These are phyloP conservation scores for Aspergillus sp. DNA, from an alignment of 2,329 filamentous ascomycete genomes.

Conservation along the genomic window DNA sequence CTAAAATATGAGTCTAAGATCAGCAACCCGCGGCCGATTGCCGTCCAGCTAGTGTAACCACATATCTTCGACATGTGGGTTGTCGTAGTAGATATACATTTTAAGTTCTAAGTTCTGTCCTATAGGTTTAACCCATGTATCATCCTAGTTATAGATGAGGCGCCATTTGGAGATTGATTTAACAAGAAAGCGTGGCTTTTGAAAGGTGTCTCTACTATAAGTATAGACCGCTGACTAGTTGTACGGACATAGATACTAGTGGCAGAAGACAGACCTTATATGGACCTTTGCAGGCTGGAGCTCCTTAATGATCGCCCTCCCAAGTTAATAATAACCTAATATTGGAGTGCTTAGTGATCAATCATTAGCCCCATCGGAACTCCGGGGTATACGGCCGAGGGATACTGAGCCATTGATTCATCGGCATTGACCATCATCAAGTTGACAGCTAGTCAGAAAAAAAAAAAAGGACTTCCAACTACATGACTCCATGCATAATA, in stretches of 20 bases:
- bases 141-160: too few relatives aligned
- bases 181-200: too few relatives aligned
- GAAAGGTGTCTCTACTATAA: neutral
- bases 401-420: neutral
- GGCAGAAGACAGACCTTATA: neutral
- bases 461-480: neutral
- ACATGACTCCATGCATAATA: neutral
- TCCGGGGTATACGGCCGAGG: neutral
- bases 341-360: conserved; percentile 9
- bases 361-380: conserved; percentile 4
- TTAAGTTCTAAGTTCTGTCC: too few relatives aligned
- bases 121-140: too few relatives aligned
- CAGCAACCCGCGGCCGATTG: too few relatives aligned
- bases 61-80: too few relatives aligned
- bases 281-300: neutral
- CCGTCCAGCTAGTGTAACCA: too few relatives aligned
- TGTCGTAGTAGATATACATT: too few relatives aligned
- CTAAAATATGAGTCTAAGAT: too few relatives aligned
- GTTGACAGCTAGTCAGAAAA: neutral
- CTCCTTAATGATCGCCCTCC: conserved; percentile 17
- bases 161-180: too few relatives aligned
- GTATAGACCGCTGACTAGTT: neutral
- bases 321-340: conserved; percentile 13
- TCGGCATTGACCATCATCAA: neutral
- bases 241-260: neutral